Evolutionary conservation across 305 asterid species (phyloP), one percentile per base, ranked within the genome.

Genomic region (Ilex paraguariensis): DNA sequence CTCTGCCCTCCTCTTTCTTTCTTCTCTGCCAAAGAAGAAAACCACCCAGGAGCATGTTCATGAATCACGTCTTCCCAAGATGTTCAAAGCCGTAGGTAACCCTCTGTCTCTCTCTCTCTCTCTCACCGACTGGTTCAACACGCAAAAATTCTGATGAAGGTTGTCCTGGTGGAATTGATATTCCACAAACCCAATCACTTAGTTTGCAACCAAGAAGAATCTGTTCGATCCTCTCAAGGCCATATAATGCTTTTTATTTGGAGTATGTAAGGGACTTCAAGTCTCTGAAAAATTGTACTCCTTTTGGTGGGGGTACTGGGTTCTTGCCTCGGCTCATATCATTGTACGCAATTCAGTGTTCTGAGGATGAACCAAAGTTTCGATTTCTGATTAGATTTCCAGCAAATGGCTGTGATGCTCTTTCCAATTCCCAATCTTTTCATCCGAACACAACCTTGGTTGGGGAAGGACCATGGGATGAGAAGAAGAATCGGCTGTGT

Each of bases 381-480:
- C 6, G 42, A 36, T 36, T 4, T 36, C 7, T 36, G 42, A 8
- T 36, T 36, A 36, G 9, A 4, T 36, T 36, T 36, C 42, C 9
- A 8, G 1, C 6, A 5, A 36, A 5, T 36, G 9, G 6, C 42
- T 36, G 3, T 36, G 4, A 4, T 36, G 42, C 1, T 4, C 3
- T 2, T 36, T 36, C 6, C 42, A 0, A 36, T 36, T 3, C 6
- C 42, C 42, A 36, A 36, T 36, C 42, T 36, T 36, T 36, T 36
- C 42, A 36, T 36, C 42, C 42, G 7, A 36, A 36, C 6, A 36
- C 42, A 36, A 36, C 42, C 42, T 1, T 36, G 42, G 42, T 36
- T 36, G 42, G 42, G 42, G 6, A 36, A 79, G 89, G 84, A 40
- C 63, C 68, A 12, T 88, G 96, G 96, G 81, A 85, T 44, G 69